Conservation (phyloP, 345 rosid species). For the Eucalyptus urophylla region DNA sequence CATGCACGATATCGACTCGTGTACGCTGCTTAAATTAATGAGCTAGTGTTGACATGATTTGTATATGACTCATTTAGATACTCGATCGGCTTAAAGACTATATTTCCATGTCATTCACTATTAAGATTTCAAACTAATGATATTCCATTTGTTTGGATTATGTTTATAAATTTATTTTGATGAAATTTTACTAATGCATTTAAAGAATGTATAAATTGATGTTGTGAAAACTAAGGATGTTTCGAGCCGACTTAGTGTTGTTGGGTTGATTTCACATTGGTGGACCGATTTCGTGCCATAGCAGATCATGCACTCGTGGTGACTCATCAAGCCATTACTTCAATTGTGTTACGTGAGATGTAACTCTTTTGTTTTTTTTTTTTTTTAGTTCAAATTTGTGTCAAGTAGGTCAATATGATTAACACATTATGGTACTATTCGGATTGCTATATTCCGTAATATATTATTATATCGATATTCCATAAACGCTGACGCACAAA, state of each 20-base stretch:
- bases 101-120: background rate
- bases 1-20: background rate
- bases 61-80: background rate
- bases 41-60: background rate
- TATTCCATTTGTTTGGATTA: background rate
- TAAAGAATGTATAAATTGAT: background rate
- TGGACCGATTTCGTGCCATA: fast-evolving
- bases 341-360: background rate
- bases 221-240: background rate
- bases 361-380: too few species aligned
- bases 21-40: background rate
- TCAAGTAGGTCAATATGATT: background rate
- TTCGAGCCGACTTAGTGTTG: fast-evolving
- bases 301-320: fast-evolving
- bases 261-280: background rate
- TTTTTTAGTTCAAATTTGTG: fast-evolving
- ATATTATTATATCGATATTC: background rate
- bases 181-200: background rate
- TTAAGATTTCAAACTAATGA: background rate
- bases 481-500: background rate
- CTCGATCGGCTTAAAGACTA: background rate
- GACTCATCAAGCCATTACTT: fast-evolving
- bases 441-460: background rate
- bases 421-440: fast-evolving
- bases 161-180: background rate